A percentile compares a stretch with the other conserved stretches of the same genome.
phyloP scores from a whole-genome alignment of 108 stramenopile genomes.

The Cylindrotheca closterium region DNA sequence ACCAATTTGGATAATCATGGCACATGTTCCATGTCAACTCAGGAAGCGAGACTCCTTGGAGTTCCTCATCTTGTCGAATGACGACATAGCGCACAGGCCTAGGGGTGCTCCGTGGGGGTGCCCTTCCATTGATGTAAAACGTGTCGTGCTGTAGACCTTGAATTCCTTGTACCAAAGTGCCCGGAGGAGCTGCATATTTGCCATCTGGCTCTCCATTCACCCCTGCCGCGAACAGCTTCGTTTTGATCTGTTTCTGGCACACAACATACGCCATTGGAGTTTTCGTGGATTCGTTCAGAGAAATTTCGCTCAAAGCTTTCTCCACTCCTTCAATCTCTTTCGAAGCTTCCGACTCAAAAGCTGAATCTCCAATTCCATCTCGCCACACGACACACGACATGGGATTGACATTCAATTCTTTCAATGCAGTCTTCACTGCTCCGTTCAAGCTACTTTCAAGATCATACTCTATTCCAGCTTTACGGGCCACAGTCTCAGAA shows the following conservation, averaged over 20 bases:
- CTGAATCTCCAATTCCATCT: conserved; percentile 65
- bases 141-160: conserved; percentile 52
- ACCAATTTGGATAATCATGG: conserved; percentile 74
- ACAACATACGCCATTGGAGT: conserved; percentile 56
- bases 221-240: conserved; percentile 49
- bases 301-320: conserved; percentile 34
- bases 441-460: conserved; percentile 42
- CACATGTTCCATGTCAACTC: conserved; percentile 55
- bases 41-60: conserved; percentile 33
- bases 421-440: conserved; percentile 48
- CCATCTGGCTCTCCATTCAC: conserved; percentile 34
- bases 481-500: conserved; percentile 45
- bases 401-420: conserved; percentile 43
- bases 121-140: conserved; percentile 69
- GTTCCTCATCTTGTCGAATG: conserved; percentile 36
- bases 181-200: conserved; percentile 47
- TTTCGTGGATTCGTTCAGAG: no score
- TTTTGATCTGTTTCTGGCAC: conserved; percentile 65
- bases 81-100: conserved; percentile 62
- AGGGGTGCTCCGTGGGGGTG: conserved; percentile 57
- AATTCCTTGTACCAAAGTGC: conserved; percentile 51
- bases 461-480: conserved; percentile 58
- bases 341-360: conserved; percentile 35
- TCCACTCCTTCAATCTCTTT: conserved; percentile 59
- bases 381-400: conserved; percentile 66